These are phyloP conservation scores for Boehmeria nivea DNA, from an alignment of 306 rosid genomes.

Conservation along the genomic window DNA sequence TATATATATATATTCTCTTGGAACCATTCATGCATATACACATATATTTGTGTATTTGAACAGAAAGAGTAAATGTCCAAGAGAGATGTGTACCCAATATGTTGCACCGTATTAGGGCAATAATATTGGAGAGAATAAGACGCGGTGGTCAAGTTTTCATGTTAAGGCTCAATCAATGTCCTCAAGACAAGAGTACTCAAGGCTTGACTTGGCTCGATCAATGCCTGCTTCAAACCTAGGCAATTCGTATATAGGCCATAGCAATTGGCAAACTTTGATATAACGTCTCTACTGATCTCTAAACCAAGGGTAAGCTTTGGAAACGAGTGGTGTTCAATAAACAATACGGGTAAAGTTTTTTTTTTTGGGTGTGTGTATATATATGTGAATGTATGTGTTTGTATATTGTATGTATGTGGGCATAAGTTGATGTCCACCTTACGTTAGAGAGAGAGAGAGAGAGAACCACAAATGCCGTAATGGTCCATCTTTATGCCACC, in stretches of 20 bases:
- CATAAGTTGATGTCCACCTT: constrained; percentile 23
- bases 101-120: constrained; percentile 30
- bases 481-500: constrained; percentile 57
- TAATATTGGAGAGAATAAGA: constrained; percentile 13
- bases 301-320: constrained; percentile 21
- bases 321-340: constrained; percentile 24
- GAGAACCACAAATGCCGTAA: constrained; percentile 26
- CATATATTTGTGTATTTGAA: background rate
- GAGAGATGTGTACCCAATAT: background rate
- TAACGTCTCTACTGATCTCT: background rate
- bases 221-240: constrained; percentile 2
- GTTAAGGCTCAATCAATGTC: constrained; percentile 54
- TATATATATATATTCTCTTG: too few relatives aligned
- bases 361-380: background rate
- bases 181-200: constrained; percentile 20
- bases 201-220: constrained; percentile 35
- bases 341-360: too few relatives aligned
- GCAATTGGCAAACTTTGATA: constrained; percentile 29
- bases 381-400: background rate
- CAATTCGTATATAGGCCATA: too few relatives aligned
- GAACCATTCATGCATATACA: background rate
- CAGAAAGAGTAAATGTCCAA: background rate
- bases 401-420: background rate
- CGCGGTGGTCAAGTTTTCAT: background rate
- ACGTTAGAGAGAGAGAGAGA: constrained; percentile 21